Base-by-base conservation (phyloP, 306 rosid species). In the Abrus pulchellus region DNA sequence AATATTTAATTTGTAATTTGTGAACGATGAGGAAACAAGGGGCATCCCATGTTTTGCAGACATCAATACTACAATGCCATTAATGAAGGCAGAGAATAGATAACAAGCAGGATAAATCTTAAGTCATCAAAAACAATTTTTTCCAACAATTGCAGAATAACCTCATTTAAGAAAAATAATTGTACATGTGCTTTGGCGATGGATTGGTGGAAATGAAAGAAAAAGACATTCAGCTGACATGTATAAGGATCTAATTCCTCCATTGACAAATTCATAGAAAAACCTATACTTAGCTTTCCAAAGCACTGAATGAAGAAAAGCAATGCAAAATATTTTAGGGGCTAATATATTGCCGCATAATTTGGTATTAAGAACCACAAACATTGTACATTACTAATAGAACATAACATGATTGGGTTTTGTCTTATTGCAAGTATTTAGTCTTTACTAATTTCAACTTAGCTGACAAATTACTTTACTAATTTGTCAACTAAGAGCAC, bases 191-290 rank as follows among this genome's bases (percentile, higher is more conserved):
- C 13, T 76, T 61, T 6, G 43, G 53, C 62, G 20, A 14, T 9
- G 36, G 63, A 63, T 6, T 48, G 34, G 30, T 14, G 29, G 11
- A 49, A 49, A 76, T 50, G 47, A 27, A 44, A 59, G 45, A 43
- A 76, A 40, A 75, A 14, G 48, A 49, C 41, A 49, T 27, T 45
- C 29, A 75, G 60, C 60, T 60, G 47, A 74, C 27, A 59, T 44
- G 13, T 30, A 75, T 9, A 33, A 7, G 27, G 33, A n/a, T 62
- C 48, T 14, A 14, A 40, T n/a, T 41, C 41, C 30, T 43, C n/a
- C 44, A 56, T 28, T 6, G 33, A 55, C 12, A 74, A 41, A 41
- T 66, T 57, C 28, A n/a, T n/a, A 72, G 20, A 14, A 7, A 62
- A 59, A 33, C 28, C 43, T 10, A 60, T 30, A 4, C 20, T 0